Base-by-base conservation (phyloP, 257 asterid genomes). In the Rauvolfia tetraphylla region DNA sequence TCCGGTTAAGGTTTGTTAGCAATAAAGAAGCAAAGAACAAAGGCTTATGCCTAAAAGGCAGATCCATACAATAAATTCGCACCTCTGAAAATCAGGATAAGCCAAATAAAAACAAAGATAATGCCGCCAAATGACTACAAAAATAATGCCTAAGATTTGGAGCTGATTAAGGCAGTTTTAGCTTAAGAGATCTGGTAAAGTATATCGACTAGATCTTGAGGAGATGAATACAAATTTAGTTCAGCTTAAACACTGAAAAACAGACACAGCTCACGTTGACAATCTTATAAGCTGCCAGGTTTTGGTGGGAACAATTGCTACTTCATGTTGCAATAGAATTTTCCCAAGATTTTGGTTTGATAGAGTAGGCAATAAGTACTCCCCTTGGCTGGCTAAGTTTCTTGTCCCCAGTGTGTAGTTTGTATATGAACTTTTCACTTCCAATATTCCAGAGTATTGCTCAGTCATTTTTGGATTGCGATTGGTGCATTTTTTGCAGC, bases 341-440 rank as follows among this genome's bases (percentile, higher is more conserved):
- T 17, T 57, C 38, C 56, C 3, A 27, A 39, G 39, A 13, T 14
- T 57, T 25, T 56, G 46, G 56, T 68, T 73, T 56, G 68, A 73
- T 73, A 25, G 76, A 73, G 69, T 72, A 23, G 69, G 69, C 77
- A 46, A 39, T 49, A 2, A 68, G 69, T n/a, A 57, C 77, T 73
- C 56, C 69, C 57, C 69, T 42, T 57, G 36, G 34, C 36, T 51
- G 46, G 48, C 23, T 51, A 33, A 46, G 63, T 48, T 31, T 4
- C 18, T 29, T 57, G 5, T 25, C 13, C 2, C 1, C 6, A 7
- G 2, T 25, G 3, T 48, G 10, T 71, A 6, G 44, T 39, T 39
- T 12, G 20, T 41, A 23, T 38, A n/a, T 7, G 7, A 9, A 8
- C 72, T 33, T 38, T 27, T 38, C 27, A 18, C 29, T 65, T 17